Base-by-base conservation (phyloP, 2,329 filamentous ascomycete genomes). In the Dothistroma pini region DNA sequence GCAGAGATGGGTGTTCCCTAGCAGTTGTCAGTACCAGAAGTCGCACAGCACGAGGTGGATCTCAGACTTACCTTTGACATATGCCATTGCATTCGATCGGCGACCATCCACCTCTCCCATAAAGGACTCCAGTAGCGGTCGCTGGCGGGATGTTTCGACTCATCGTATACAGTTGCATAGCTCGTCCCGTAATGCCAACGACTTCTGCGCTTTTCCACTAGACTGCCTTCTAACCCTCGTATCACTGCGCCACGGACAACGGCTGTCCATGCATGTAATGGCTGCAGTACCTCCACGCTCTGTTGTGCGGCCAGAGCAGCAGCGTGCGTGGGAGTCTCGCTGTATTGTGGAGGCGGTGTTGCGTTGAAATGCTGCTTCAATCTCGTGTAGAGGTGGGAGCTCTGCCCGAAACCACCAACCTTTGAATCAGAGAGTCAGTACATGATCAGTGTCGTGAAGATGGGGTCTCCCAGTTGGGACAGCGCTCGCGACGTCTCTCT, bases 41-140 rank as follows among this genome's bases (percentile, higher is more conserved):
- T 29, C 16, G 21, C 16, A n/a, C 25, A 21, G 25, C 8, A 29
- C 22, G 19, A 2, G 29, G 21, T 34, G 10, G 19, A 52, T 9
- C 9, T 32, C 47, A 29, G 58, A 75, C 80, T 68, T 69, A 87
- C 88, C 83, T 91, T 91, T 63, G 86, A 84, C 72, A 92, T 90
- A 74, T 92, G 89, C 90, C 90, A 93, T 75, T 91, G 88, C 89
- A 93, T 92, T 53, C 89, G 82, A 74, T 93, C 88, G 51, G 84
- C 86, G 7, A 93, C 89, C 89, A 91, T 92, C 89, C 88, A 92
- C 54, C 89, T 77, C 76, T 92, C 89, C 89, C 89, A 91, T 25
- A 92, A 74, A 6, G 88, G 89, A 66, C 86, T 89, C 89, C 89
- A 93, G 71, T 93, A 93, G 55, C 89, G 79, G 73, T 92, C 89